phyloP scores from a whole-genome alignment of 169 alveolate genomes.

The Besnoitia besnoiti region DNA sequence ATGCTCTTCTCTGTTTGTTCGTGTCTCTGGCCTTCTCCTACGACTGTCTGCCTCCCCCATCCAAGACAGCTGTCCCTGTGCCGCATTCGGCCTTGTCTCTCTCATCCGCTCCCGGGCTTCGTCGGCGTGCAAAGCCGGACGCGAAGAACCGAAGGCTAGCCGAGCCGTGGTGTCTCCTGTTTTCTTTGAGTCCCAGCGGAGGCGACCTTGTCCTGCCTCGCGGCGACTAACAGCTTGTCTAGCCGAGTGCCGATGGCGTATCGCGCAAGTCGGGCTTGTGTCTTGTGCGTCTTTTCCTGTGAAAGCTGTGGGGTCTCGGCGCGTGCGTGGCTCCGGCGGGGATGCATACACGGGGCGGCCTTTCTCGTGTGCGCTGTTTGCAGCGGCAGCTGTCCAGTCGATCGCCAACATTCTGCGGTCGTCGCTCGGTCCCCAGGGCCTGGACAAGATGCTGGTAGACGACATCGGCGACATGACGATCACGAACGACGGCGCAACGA shows the following conservation, averaged over 20 bases:
- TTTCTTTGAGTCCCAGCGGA: too few species aligned
- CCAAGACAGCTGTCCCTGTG: too few species aligned
- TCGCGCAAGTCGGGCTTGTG: background rate
- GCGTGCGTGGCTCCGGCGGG: background rate
- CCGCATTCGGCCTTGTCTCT: too few species aligned
- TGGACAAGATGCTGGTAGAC: slow-evolving; percentile 99
- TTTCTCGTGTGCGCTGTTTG: background rate
- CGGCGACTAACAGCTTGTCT: too few species aligned
- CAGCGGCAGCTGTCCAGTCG: slow-evolving; percentile 96
- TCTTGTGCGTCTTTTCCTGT: background rate
- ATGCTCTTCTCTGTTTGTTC: too few species aligned
- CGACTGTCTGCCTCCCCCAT: too few species aligned
- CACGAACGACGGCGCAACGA: slow-evolving; percentile 99
- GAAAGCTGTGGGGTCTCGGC: background rate
- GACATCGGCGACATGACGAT: slow-evolving; percentile 99
- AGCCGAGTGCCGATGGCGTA: background rate
- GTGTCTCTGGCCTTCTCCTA: too few species aligned
- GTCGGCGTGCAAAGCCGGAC: too few species aligned
- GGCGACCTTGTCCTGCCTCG: too few species aligned
- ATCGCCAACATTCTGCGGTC: slow-evolving; percentile 96
- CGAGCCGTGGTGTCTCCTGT: too few species aligned
- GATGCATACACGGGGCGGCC: background rate
- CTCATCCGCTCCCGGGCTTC: too few species aligned
- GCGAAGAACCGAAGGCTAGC: too few species aligned
- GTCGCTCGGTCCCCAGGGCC: slow-evolving; percentile 99